Base-by-base conservation (phyloP, 192 early-diverging fungal genomes). In the Phlyctochytrium planicorne region DNA sequence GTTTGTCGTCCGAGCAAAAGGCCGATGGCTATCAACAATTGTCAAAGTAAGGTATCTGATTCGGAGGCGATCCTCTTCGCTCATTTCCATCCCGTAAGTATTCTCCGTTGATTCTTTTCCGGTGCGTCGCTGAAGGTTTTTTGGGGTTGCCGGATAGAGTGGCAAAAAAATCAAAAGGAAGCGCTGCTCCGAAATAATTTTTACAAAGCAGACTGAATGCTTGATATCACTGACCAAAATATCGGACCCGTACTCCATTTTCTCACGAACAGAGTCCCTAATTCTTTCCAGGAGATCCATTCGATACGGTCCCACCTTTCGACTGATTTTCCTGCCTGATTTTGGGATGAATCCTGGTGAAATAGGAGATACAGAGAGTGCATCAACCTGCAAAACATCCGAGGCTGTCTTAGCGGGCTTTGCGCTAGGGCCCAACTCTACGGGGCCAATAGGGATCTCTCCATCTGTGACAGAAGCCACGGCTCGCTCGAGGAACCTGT, bases 91-190 rank as follows among this genome's bases (percentile, higher is more conserved):
- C 59, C 61, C 61, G 20, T 40, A 33, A 25, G 36, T 62, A 32
- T 32, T 25, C 16, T 10, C 60, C 60, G 10, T 14, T 57, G 17
- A 55, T 25, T 57, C 55, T 57, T 29, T 29, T 57, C 55, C 16
- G 12, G 27, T 6, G 12, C 55, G 55, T 50, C 40, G 10, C 10
- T 10, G 10, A 4, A 57, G 14, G 25, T 57, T 57, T 25, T 29
- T 57, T 25, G 20, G 27, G 10, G 55, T 57, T 6, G 55, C 16
- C 25, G 55, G 55, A 25, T 57, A 57, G 6, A 57, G 16, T 24
- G 78, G 78, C 4, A 71, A 16, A 36, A 80, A 77, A 3, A 75
- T 53, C 34, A 80, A 40, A 35, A 77, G 16, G 60, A 80, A 77
- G 34, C 64, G 63, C 20, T 80, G 59, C 14, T 55, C 32, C 23